These are phyloP conservation scores for Agaricus bisporus DNA, from an alignment of 768 basidiomycete genomes.

Conservation along the genomic window DNA sequence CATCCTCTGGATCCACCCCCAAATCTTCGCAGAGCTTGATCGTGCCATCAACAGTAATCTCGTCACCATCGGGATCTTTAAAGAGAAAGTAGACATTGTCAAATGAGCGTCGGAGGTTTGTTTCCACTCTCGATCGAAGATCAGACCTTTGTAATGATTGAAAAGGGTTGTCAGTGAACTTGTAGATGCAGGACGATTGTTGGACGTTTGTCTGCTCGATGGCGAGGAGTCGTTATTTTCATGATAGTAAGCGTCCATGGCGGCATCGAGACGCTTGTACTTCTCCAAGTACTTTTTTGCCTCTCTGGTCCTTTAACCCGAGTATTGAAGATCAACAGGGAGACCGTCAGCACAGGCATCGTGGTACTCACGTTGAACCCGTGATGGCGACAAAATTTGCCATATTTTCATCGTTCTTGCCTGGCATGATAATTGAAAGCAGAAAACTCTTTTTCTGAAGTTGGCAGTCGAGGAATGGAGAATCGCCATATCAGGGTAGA, in stretches of 20 bases:
- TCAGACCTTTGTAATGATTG: slow-evolving; percentile 61
- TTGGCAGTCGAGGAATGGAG: slow-evolving; percentile 2
- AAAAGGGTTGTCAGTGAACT: slow-evolving; percentile 55
- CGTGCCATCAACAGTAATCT: slow-evolving; percentile 76
- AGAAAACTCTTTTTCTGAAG: not conserved
- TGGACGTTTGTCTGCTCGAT: slow-evolving; percentile 6
- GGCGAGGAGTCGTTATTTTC: slow-evolving; percentile 29
- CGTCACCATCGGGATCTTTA: slow-evolving; percentile 50
- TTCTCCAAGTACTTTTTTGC: slow-evolving; percentile 67
- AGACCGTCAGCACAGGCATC: not conserved
- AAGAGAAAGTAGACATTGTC: not conserved
- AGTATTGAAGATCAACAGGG: slow-evolving; percentile 18
- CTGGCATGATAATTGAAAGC: slow-evolving; percentile 22
- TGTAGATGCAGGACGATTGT: slow-evolving; percentile 33
- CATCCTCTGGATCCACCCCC: slow-evolving; percentile 68
- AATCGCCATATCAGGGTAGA: slow-evolving; percentile 1
- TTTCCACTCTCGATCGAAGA: not conserved
- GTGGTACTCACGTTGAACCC: slow-evolving; percentile 56
- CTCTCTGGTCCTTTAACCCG: slow-evolving; percentile 38
- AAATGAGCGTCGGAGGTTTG: not conserved
- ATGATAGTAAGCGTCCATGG: slow-evolving; percentile 62
- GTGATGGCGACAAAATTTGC: slow-evolving; percentile 61
- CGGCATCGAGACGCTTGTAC: slow-evolving; percentile 64
- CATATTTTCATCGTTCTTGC: slow-evolving; percentile 44
- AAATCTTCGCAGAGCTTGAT: slow-evolving; percentile 71